These are phyloP conservation scores for Eimeria maxima DNA, from an alignment of 169 alveolate species.

Conservation along the genomic window DNA sequence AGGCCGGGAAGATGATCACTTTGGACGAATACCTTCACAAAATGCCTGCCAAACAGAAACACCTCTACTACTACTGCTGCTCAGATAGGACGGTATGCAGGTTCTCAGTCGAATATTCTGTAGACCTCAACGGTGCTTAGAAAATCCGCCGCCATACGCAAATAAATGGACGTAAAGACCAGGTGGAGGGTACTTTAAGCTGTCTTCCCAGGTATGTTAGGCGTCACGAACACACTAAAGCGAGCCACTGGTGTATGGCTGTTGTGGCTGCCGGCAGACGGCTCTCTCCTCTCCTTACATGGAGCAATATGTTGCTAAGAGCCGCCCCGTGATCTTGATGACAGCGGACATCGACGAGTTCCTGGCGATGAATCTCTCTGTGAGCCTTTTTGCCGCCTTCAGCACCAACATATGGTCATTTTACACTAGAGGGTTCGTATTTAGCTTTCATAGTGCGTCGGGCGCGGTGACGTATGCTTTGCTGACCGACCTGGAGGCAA, in stretches of 20 bases:
- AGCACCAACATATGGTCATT: background rate
- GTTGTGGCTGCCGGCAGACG: slow-evolving; percentile 85
- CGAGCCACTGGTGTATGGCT: background rate
- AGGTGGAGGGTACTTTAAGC: background rate
- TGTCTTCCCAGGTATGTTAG: background rate
- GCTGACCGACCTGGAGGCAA: background rate
- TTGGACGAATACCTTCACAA: slow-evolving; percentile 88
- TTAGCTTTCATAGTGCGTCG: background rate
- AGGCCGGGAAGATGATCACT: slow-evolving; percentile 85
- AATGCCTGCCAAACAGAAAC: slow-evolving; percentile 91
- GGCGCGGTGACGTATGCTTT: background rate
- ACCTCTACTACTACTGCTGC: slow-evolving; percentile 92
- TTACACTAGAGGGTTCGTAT: background rate
- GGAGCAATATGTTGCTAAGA: slow-evolving; percentile 89
- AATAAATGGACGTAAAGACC: background rate
- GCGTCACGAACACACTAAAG: background rate
- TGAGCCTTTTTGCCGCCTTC: background rate
- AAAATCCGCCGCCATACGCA: background rate
- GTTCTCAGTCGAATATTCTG: background rate
- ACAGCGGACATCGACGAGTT: slow-evolving; percentile 95
- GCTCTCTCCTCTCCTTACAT: slow-evolving; percentile 95
- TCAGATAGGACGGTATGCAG: slow-evolving; percentile 83
- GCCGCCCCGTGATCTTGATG: slow-evolving; percentile 91
- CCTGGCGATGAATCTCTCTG: slow-evolving; percentile 91
- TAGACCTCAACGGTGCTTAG: background rate